A percentile compares a stretch with the other conserved stretches of the same genome.
phyloP scores from a whole-genome alignment of 2,329 filamentous ascomycete genomes.

The Cytospora mali region DNA sequence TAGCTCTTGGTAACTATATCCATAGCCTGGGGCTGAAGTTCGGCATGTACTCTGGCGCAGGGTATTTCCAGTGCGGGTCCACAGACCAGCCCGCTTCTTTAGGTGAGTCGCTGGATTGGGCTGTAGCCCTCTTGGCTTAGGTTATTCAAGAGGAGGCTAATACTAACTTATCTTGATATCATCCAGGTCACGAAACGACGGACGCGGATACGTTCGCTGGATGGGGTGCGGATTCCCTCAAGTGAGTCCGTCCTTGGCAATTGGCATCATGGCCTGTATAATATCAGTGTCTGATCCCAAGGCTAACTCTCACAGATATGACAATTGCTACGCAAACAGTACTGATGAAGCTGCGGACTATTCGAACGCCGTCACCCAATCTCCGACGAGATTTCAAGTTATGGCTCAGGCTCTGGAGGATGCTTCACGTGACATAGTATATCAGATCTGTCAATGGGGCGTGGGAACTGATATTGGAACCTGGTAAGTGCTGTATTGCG shows the following conservation, averaged over 20 bases:
- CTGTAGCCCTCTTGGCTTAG: not conserved
- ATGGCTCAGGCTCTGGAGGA: constrained; percentile 48
- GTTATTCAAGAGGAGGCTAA: not conserved
- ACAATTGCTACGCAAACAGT: constrained; percentile 52
- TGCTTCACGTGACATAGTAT: constrained; percentile 47
- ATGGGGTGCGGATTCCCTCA: constrained; percentile 53
- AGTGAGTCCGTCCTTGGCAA: constrained; percentile 42
- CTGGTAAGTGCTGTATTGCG: constrained; percentile 38
- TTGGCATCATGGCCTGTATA: not conserved
- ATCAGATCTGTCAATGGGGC: constrained; percentile 58
- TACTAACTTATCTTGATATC: too few relatives aligned
- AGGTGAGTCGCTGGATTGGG: constrained; percentile 35
- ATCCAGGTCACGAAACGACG: constrained; percentile 44
- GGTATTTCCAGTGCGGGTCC: constrained; percentile 48
- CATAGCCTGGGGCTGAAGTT: constrained; percentile 53
- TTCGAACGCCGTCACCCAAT: constrained; percentile 42
- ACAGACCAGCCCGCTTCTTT: constrained; percentile 47
- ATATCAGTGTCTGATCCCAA: not conserved
- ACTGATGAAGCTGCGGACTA: constrained; percentile 47
- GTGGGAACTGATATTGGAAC: constrained; percentile 49
- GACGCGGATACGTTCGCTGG: constrained; percentile 45
- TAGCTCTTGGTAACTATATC: constrained; percentile 52
- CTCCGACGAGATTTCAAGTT: constrained; percentile 46
- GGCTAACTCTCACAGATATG: constrained; percentile 40
- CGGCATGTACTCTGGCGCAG: constrained; percentile 57